Evolutionary conservation across 1,284 basidiomycete genomes (phyloP).

Genomic region (Trichosporon sp.): DNA sequence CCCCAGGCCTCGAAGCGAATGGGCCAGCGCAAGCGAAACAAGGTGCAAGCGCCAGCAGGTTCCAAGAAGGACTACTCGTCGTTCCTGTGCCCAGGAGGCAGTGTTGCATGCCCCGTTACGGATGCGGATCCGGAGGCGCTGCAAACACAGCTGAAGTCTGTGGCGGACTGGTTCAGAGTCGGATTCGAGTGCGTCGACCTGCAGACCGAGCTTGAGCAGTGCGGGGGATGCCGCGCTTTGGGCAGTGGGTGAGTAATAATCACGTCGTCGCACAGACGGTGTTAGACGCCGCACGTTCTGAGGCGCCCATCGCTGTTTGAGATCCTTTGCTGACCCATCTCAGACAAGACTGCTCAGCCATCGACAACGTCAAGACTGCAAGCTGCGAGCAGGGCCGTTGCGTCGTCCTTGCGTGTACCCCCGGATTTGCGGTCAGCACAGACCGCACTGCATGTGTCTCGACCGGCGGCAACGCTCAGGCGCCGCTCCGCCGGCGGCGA

Average conservation of each 20-base stretch:
- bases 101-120: conserved; percentile 44
- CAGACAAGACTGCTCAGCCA: conserved; percentile 48
- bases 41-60: conserved; percentile 25
- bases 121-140: conserved; percentile 27
- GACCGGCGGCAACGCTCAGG: not conserved
- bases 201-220: conserved; percentile 45
- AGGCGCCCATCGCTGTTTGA: not conserved
- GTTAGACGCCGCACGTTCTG: not conserved
- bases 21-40: conserved; percentile 30
- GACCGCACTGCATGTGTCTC: conserved; percentile 36
- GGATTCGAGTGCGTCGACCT: conserved; percentile 49
- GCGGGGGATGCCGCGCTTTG: conserved; percentile 47
- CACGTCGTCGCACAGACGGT: not conserved
- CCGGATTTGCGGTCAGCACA: conserved; percentile 41
- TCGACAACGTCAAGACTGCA: conserved; percentile 41
- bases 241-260: conserved; percentile 41
- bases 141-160: conserved; percentile 29
- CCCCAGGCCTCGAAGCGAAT: conserved; percentile 39
- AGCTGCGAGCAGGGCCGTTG: conserved; percentile 43
- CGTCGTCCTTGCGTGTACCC: conserved; percentile 42
- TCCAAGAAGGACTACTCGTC: conserved; percentile 47
- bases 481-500: not conserved
- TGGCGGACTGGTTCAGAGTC: conserved; percentile 48
- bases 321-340: not conserved
- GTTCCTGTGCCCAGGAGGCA: conserved; percentile 47